phyloP scores from a whole-genome alignment of 257 asterid species.

The Verbascum thapsus region DNA sequence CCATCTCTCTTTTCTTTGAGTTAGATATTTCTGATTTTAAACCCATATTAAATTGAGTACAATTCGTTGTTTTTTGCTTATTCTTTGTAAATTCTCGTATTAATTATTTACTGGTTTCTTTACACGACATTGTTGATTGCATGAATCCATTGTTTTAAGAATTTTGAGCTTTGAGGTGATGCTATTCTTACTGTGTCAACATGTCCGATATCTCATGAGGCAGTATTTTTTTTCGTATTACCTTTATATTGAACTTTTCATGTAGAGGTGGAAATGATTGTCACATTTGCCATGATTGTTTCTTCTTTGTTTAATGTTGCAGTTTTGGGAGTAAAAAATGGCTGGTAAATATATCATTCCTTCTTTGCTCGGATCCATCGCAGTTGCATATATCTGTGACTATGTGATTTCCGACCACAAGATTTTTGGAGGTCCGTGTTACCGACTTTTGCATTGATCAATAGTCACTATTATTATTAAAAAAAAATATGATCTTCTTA shows the following conservation, averaged over 20 bases:
- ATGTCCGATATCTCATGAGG: background rate
- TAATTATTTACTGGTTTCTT: background rate
- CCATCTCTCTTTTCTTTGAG: background rate
- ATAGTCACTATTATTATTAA: background rate
- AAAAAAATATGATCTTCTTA: background rate
- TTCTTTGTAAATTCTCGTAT: background rate
- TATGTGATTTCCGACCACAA: slow-evolving; percentile 37
- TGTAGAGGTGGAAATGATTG: background rate
- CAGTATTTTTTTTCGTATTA: background rate
- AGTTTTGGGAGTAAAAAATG: slow-evolving; percentile 34
- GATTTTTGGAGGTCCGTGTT: slow-evolving; percentile 41
- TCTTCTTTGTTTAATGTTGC: background rate
- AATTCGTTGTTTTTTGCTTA: background rate
- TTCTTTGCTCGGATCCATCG: slow-evolving; percentile 31
- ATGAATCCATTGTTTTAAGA: too few relatives aligned
- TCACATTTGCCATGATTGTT: background rate
- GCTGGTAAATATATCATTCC: slow-evolving; percentile 32
- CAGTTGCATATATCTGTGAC: slow-evolving; percentile 36
- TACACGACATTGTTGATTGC: too few relatives aligned
- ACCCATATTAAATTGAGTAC: background rate
- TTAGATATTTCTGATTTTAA: background rate
- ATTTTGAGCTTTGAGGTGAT: background rate
- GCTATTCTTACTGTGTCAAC: background rate
- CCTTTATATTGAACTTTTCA: background rate
- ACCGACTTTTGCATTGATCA: background rate